Evolutionary conservation across 2,329 filamentous ascomycete species (phyloP).

Genomic region (Rhytidhysteron rufulum): DNA sequence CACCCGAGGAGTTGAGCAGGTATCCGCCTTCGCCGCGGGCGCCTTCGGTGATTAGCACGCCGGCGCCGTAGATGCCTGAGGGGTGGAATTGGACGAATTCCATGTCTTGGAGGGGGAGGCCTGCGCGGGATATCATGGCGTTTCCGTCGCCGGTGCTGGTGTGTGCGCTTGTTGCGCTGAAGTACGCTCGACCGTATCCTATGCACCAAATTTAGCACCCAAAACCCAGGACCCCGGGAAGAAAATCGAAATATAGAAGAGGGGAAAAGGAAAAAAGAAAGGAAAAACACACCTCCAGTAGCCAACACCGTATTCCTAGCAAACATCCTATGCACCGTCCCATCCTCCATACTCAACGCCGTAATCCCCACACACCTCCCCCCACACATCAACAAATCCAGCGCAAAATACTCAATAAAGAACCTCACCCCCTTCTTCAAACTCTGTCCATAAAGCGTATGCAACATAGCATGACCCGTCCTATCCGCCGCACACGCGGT

Average conservation of each 20-base stretch:
- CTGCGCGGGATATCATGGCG: slow-evolving; percentile 48
- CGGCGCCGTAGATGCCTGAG: slow-evolving; percentile 49
- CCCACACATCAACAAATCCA: slow-evolving; percentile 48
- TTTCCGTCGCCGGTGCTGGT: slow-evolving; percentile 50
- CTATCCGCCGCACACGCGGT: slow-evolving; percentile 46
- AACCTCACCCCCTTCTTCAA: slow-evolving; percentile 47
- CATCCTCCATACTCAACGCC: slow-evolving; percentile 48
- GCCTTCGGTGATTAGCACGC: slow-evolving; percentile 49
- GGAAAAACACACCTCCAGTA: slow-evolving; percentile 43
- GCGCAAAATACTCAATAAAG: slow-evolving; percentile 50
- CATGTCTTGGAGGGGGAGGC: slow-evolving; percentile 48
- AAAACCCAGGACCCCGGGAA: too few relatives aligned
- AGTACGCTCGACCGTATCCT: slow-evolving; percentile 50
- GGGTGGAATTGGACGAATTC: slow-evolving; percentile 53
- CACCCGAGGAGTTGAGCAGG: slow-evolving; percentile 46
- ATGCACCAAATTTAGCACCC: not conserved
- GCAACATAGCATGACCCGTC: slow-evolving; percentile 49
- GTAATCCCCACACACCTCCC: slow-evolving; percentile 46
- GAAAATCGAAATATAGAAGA: too few relatives aligned
- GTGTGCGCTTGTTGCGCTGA: slow-evolving; percentile 48
- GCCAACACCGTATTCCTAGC: slow-evolving; percentile 47
- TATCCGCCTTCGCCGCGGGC: slow-evolving; percentile 50
- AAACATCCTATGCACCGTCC: slow-evolving; percentile 47
- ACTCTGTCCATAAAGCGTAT: slow-evolving; percentile 49
- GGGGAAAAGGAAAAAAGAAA: too few relatives aligned